Conservation (phyloP, 257 asterid species). For the Plantago ovata region DNA sequence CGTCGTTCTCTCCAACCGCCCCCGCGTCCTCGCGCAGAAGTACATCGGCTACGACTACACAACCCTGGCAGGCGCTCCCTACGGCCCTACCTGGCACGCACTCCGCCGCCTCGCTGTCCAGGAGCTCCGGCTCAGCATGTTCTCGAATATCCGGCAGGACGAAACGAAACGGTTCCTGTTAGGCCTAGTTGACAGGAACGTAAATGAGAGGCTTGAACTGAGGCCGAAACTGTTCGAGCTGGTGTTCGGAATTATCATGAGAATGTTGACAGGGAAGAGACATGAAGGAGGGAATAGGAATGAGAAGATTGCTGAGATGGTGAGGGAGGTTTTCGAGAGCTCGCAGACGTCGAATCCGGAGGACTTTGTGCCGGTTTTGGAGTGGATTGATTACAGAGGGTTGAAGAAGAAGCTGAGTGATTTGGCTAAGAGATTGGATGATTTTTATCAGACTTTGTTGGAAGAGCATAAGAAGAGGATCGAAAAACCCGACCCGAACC, state of each 20-base stretch:
- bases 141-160: conserved; percentile 29
- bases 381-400: conserved; percentile 41
- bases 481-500: no score
- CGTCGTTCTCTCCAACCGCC: conserved; percentile 41
- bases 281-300: conserved; percentile 10
- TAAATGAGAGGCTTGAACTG: conserved; percentile 5
- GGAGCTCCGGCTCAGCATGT: conserved; percentile 37
- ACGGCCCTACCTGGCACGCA: conserved; percentile 42
- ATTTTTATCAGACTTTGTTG: conserved; percentile 28
- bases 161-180: conserved; percentile 18
- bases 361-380: conserved; percentile 36
- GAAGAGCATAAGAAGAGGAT: conserved; percentile 34
- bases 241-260: conserved; percentile 28
- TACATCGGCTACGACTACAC: conserved; percentile 43
- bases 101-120: conserved; percentile 39
- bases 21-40: conserved; percentile 26
- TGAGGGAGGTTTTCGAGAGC: conserved; percentile 28
- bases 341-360: conserved; percentile 32
- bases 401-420: conserved; percentile 26
- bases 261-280: conserved; percentile 30
- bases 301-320: conserved; percentile 19
- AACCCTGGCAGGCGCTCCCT: conserved; percentile 37
- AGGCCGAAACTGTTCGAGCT: conserved; percentile 30
- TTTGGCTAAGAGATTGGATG: conserved; percentile 24
- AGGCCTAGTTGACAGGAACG: background rate